phyloP scores from a whole-genome alignment of 2,329 filamentous ascomycete genomes.

The Fusarium proliferatum region DNA sequence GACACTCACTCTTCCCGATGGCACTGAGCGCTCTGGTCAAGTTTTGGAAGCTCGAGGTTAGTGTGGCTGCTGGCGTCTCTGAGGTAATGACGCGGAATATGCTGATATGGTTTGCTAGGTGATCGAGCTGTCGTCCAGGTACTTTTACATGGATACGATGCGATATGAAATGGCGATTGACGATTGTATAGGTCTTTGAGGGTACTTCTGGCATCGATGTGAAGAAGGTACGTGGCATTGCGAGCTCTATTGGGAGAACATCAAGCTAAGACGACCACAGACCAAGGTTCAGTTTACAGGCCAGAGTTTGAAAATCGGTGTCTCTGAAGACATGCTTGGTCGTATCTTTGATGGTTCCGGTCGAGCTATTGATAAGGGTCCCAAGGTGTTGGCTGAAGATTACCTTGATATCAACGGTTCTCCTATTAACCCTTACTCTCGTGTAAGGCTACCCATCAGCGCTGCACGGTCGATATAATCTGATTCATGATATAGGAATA shows the following conservation, averaged over 20 bases:
- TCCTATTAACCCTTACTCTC: constrained; percentile 97
- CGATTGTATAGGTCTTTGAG: constrained; percentile 82
- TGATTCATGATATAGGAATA: constrained; percentile 74
- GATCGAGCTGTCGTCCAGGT: constrained; percentile 96
- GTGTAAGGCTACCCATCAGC: constrained; percentile 67
- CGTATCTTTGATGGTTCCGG: constrained; percentile 99
- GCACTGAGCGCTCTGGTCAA: constrained; percentile 91
- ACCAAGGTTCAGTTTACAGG: constrained; percentile 98
- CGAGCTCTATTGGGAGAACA: constrained; percentile 4
- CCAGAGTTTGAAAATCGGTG: constrained; percentile 96
- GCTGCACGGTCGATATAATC: background rate
- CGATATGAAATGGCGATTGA: constrained; percentile 38
- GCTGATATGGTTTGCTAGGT: constrained; percentile 63
- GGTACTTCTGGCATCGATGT: constrained; percentile 98
- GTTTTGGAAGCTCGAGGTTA: constrained; percentile 97
- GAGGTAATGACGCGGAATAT: constrained; percentile 22
- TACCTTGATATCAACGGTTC: constrained; percentile 99
- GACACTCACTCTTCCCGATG: constrained; percentile 93
- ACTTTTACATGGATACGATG: constrained; percentile 47
- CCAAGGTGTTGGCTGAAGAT: constrained; percentile 96
- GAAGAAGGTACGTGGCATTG: constrained; percentile 79
- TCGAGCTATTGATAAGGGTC: constrained; percentile 97
- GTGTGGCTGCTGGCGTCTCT: constrained; percentile 18
- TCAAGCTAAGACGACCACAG: constrained; percentile 59
- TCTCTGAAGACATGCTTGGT: constrained; percentile 99